Conservation (phyloP, 75 land plant species). For the Cunninghamia lanceolata region DNA sequence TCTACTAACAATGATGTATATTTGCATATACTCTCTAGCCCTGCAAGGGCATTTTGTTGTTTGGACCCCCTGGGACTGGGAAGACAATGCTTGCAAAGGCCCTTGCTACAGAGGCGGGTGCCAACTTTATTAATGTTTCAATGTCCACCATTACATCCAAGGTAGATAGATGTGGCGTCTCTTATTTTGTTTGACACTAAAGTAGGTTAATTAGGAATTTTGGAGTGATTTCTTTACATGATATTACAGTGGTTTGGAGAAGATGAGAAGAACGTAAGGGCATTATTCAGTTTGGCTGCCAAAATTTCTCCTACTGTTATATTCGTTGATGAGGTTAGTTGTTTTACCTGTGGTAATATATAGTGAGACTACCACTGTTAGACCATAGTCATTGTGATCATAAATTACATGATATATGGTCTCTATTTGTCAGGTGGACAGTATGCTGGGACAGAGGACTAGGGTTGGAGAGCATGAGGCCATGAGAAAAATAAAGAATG, state of each 20-base stretch:
- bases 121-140: constrained; percentile 31
- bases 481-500: constrained; percentile 51
- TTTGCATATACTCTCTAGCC: background rate
- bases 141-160: constrained; percentile 21
- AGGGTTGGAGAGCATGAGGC: constrained; percentile 43
- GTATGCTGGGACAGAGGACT: constrained; percentile 48
- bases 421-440: constrained; percentile 34
- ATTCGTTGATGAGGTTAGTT: constrained; percentile 42
- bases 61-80: constrained; percentile 31
- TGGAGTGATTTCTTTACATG: background rate
- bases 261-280: constrained; percentile 54
- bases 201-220: background rate
- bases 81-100: constrained; percentile 37
- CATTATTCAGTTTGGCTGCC: constrained; percentile 43
- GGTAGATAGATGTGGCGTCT: background rate
- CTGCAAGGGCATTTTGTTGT: constrained; percentile 24
- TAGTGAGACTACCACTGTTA: background rate
- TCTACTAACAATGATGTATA: no score
- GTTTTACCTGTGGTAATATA: background rate
- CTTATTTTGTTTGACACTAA: background rate
- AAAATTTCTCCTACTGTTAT: constrained; percentile 50
- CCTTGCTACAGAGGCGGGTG: constrained; percentile 32
- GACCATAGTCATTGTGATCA: background rate
- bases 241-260: constrained; percentile 50
- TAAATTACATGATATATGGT: background rate